These are phyloP conservation scores for Arthrobotrys iridis DNA, from an alignment of 2,329 filamentous ascomycete genomes.

Conservation along the genomic window DNA sequence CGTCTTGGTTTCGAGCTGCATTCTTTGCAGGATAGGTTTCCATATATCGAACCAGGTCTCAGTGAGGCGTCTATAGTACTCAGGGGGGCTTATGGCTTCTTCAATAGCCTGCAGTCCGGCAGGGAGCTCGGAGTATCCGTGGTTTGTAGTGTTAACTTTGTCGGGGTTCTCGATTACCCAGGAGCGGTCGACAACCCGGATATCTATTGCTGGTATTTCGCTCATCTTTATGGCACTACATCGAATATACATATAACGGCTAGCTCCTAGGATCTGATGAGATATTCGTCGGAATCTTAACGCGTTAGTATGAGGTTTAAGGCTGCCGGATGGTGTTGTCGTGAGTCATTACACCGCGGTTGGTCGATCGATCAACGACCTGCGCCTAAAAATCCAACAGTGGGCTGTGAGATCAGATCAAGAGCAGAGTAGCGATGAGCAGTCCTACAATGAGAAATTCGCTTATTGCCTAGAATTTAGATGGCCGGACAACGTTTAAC, in stretches of 20 bases:
- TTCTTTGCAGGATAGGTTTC: constrained; percentile 19
- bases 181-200: background rate
- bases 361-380: too few relatives aligned
- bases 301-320: too few relatives aligned
- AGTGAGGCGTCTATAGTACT: background rate
- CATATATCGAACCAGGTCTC: background rate
- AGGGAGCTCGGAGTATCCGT: background rate
- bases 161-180: background rate
- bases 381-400: too few relatives aligned
- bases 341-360: too few relatives aligned
- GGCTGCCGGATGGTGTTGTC: too few relatives aligned
- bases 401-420: too few relatives aligned
- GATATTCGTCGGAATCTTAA: too few relatives aligned
- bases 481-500: too few relatives aligned
- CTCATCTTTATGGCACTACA: background rate
- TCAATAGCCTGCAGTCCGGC: background rate
- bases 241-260: background rate
- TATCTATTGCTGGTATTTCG: background rate
- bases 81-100: background rate
- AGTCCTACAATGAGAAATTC: too few relatives aligned
- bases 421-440: too few relatives aligned
- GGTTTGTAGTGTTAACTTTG: background rate
- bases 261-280: too few relatives aligned
- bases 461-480: too few relatives aligned
- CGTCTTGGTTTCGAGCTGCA: background rate